Evolutionary conservation across 2,329 filamentous ascomycete species (phyloP).

Genomic region (Ploettnerulaceae sp.): DNA sequence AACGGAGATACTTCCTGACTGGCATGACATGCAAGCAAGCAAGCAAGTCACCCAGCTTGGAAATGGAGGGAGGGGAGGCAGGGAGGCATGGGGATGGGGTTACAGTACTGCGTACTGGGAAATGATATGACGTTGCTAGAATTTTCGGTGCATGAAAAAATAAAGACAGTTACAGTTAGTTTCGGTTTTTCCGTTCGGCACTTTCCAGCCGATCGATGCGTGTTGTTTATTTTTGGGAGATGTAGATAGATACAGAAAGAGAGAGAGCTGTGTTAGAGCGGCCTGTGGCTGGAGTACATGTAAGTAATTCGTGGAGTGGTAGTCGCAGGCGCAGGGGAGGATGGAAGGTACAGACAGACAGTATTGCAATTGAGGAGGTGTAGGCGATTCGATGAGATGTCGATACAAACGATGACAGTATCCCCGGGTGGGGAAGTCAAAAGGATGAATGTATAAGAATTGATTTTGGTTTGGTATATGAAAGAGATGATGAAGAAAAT

Average conservation of each 20-base stretch:
- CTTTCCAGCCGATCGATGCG: no score
- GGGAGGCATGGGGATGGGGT: no score
- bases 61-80: neutral
- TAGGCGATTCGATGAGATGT: no score
- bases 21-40: neutral
- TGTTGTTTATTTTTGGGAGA: no score
- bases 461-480: no score
- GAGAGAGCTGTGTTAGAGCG: slow-evolving; percentile 17
- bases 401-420: no score
- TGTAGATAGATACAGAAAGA: no score
- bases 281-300: slow-evolving; percentile 19
- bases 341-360: neutral
- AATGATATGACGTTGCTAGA: slow-evolving; percentile 5
- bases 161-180: slow-evolving; percentile 1
- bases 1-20: slow-evolving; percentile 4
- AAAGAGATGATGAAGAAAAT: no score
- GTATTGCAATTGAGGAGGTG: no score
- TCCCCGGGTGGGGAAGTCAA: no score
- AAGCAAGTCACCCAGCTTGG: neutral
- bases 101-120: no score
- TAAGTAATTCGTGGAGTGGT: neutral
- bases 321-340: neutral
- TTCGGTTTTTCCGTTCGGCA: neutral
- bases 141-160: neutral
- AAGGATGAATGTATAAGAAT: no score